Conservation (phyloP, 2,329 filamentous ascomycete genomes). For the Parastagonospora nodorum region DNA sequence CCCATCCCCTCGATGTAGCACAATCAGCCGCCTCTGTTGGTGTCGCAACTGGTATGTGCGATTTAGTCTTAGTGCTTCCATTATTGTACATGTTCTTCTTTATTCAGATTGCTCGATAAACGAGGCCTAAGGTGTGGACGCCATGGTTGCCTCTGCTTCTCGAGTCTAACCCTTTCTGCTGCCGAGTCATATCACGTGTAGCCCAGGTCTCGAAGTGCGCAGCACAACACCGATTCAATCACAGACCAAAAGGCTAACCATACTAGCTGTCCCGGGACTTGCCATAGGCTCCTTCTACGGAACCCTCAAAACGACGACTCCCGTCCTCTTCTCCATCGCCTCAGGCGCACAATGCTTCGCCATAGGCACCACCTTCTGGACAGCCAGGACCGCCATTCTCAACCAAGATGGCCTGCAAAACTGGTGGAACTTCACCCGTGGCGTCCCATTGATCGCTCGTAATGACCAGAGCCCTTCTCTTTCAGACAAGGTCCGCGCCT, state of each 20-base stretch:
- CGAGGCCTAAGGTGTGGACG: background rate
- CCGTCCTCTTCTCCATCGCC: slow-evolving; percentile 70
- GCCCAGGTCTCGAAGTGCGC: background rate
- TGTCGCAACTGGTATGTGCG: slow-evolving; percentile 34
- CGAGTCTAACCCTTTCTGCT: background rate
- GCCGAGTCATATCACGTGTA: slow-evolving; percentile 23
- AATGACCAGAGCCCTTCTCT: slow-evolving; percentile 56
- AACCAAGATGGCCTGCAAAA: slow-evolving; percentile 35
- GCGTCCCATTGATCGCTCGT: slow-evolving; percentile 22
- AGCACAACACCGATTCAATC: background rate
- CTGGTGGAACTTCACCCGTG: slow-evolving; percentile 38
- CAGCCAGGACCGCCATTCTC: slow-evolving; percentile 56
- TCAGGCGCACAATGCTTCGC: slow-evolving; percentile 82
- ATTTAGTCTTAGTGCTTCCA: background rate
- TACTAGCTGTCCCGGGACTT: slow-evolving; percentile 69
- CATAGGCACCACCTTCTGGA: slow-evolving; percentile 77
- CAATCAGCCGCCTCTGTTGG: slow-evolving; percentile 33
- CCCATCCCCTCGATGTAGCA: slow-evolving; percentile 33
- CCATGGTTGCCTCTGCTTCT: background rate
- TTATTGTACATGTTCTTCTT: background rate
- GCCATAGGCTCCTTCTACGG: slow-evolving; percentile 52
- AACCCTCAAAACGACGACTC: slow-evolving; percentile 67
- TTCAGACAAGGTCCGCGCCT: slow-evolving; percentile 68
- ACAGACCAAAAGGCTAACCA: background rate
- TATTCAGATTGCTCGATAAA: background rate